Evolutionary conservation across 2,329 filamentous ascomycete genomes (phyloP), one percentile per base, ranked within the genome.

Genomic region (Aspergillus sclerotialis): DNA sequence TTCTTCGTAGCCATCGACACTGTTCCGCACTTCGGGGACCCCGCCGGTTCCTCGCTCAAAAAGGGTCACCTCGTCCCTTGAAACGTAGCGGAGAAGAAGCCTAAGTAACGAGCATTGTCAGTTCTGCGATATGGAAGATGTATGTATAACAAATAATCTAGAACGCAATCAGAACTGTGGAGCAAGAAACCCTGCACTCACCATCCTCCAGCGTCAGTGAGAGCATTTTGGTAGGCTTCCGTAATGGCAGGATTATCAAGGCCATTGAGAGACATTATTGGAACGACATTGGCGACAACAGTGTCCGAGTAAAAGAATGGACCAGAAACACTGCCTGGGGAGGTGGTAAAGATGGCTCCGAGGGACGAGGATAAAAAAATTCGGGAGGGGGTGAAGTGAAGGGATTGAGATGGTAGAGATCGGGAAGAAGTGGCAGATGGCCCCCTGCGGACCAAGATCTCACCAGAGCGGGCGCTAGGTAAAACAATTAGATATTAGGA

Each of bases 71-170:
- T 90, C 85, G 69, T 98, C 92, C 61, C 92, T 82, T 42, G 82
- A 82, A 43, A 78, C 73, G 65, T 98, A 98, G 60, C 90, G 89
- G 50, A 98, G 78, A 43, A 96, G 77, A 55, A 98, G 92, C 92
- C 92, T 96, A 55, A 21, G 38, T 13, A 15, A n/a, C n/a, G n/a
- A n/a, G n/a, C n/a, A n/a, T n/a, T n/a, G n/a, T n/a, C n/a, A n/a
- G n/a, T n/a, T n/a, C n/a, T n/a, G n/a, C n/a, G n/a, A n/a, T n/a
- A n/a, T n/a, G n/a, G n/a, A n/a, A n/a, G n/a, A n/a, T n/a, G n/a
- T n/a, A n/a, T n/a, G n/a, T n/a, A n/a, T n/a, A n/a, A n/a, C n/a
- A n/a, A n/a, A n/a, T n/a, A n/a, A n/a, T n/a, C n/a, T n/a, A n/a
- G n/a, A n/a, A n/a, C n/a, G n/a, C n/a, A n/a, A n/a, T n/a, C n/a